Percentiles rank a stretch among this genome's conserved stretches.
These are phyloP conservation scores for Noccaea caerulescens DNA, from an alignment of 345 rosid species.

Conservation along the genomic window DNA sequence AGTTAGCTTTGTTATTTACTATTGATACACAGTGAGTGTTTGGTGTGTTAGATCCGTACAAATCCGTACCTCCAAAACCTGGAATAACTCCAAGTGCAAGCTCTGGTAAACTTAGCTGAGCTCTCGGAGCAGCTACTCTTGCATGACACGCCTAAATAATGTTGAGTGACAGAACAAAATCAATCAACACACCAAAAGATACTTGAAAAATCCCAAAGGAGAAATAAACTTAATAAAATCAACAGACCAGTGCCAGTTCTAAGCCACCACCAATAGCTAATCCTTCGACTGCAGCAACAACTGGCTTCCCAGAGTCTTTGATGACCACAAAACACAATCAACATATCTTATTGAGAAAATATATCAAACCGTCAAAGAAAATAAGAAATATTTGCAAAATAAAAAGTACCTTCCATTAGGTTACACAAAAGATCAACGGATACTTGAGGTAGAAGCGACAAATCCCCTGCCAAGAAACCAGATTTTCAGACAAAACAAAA, in stretches of 20 bases:
- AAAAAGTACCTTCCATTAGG: conserved; percentile 67
- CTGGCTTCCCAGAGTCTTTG: conserved; percentile 83
- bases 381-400: background rate
- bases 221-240: conserved; percentile 25
- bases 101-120: conserved; percentile 94
- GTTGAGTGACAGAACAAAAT: conserved; percentile 8
- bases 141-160: conserved; percentile 82
- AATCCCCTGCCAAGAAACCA: conserved; percentile 64
- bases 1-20: conserved; percentile 5
- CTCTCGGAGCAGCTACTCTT: conserved; percentile 73
- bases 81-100: conserved; percentile 89
- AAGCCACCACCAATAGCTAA: conserved; percentile 98
- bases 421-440: conserved; percentile 80
- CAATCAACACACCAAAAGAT: conserved; percentile 9
- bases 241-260: conserved; percentile 76
- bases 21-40: background rate
- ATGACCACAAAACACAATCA: conserved; percentile 34
- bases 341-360: conserved; percentile 13
- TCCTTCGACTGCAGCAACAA: conserved; percentile 97
- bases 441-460: conserved; percentile 75
- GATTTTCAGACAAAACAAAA: background rate
- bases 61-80: conserved; percentile 80
- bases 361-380: background rate
- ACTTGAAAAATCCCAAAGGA: background rate
- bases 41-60: conserved; percentile 12